Base-by-base conservation (phyloP, 1,284 basidiomycete genomes). In the Cryptococcus hybrid region DNA sequence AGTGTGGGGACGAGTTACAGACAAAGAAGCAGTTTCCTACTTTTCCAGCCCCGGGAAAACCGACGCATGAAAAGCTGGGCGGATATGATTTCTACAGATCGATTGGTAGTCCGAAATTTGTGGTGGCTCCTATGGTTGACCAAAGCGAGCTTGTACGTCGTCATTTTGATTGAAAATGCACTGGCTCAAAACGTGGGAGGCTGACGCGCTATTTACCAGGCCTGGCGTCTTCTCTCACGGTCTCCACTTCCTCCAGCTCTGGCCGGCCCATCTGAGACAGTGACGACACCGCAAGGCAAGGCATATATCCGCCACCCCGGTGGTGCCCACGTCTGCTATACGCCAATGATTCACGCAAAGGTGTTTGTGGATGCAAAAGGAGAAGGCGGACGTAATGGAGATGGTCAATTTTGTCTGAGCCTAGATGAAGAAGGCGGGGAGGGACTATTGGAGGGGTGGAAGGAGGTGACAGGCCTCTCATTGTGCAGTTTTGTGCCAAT, bases 41-140 rank as follows among this genome's bases (percentile, higher is more conserved):
- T 30, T 30, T 30, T 4, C 30, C 30, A 30, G 30, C 30, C 30
- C 30, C 30, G 4, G 30, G 30, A 30, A 30, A 30, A 30, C 30
- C 30, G 4, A 30, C 3, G 30, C 30, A 30, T 30, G 30, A 61
- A 37, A 95, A 93, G 73, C 79, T 90, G 2, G 79, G 79, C 5
- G 90, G 90, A 3, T 92, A 89, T 72, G 87, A 91, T 24, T 88
- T 97, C 63, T 98, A 93, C 74, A 85, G 70, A 80, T 88, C 45
- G 73, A 80, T 98, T 42, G 88, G 90, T 6, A 88, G 86, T 65
- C 91, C 94, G 7, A 90, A 89, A 75, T 87, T 85, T 71, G 84
- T 98, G 46, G 90, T 97, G 9, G 95, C 92, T 9, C 94, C 95
- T 7, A 98, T 98, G 95, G 95, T 98, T 0, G 94, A 98, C 76